Conservation (phyloP, 148 eudicot species). For the Dianthus caryophyllus region DNA sequence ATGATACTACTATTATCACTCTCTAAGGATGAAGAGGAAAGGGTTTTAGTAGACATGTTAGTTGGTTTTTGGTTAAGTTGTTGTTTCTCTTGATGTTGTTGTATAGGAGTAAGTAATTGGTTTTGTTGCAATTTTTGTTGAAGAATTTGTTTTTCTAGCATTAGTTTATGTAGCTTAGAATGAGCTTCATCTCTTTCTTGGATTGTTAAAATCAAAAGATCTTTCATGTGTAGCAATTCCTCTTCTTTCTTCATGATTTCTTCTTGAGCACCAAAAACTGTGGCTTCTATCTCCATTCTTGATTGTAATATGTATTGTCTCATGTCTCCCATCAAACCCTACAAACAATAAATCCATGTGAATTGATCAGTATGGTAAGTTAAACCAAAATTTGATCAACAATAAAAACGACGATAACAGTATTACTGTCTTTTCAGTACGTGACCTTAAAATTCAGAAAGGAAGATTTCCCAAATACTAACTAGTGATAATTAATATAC, state of each 20-base stretch:
- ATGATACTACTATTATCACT: constrained; percentile 25
- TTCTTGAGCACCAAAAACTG: constrained; percentile 58
- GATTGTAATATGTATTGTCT: constrained; percentile 55
- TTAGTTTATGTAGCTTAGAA: constrained; percentile 42
- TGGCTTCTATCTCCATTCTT: constrained; percentile 67
- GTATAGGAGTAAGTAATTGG: constrained; percentile 4
- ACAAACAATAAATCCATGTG: constrained; percentile 6
- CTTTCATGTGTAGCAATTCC: constrained; percentile 53
- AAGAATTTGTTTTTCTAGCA: constrained; percentile 39
- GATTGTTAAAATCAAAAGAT: constrained; percentile 41
- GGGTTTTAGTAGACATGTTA: constrained; percentile 11
- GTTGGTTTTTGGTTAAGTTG: constrained; percentile 8
- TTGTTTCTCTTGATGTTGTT: constrained; percentile 10
- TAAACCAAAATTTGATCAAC: too few relatives aligned
- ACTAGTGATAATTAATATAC: too few relatives aligned
- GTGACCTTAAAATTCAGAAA: too few relatives aligned
- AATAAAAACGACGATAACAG: too few relatives aligned
- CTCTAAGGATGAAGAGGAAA: constrained; percentile 21
- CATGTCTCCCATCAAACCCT: constrained; percentile 58
- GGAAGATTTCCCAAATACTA: too few relatives aligned
- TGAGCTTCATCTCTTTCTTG: constrained; percentile 75
- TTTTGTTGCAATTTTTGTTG: constrained; percentile 38
- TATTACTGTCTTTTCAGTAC: too few relatives aligned
- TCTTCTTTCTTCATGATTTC: constrained; percentile 76
- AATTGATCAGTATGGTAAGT: too few relatives aligned